Conservation (phyloP, 305 asterid species). For the Andrographis paniculata region DNA sequence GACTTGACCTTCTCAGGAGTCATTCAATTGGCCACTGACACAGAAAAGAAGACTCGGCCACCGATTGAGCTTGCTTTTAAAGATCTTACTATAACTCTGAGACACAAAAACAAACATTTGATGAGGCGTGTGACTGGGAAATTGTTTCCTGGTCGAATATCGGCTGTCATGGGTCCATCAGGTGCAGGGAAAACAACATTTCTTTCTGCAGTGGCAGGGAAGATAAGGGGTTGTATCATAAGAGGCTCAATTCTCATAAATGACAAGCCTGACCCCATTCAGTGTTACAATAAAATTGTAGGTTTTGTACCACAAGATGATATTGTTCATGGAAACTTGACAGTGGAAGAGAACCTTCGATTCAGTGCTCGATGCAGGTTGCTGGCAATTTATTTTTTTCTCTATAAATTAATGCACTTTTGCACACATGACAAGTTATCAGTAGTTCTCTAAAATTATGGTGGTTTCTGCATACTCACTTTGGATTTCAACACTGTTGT, state of each 20-base stretch:
- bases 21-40: conserved; percentile 78
- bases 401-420: not conserved
- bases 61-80: conserved; percentile 83
- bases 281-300: conserved; percentile 73
- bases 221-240: conserved; percentile 62
- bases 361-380: conserved; percentile 99
- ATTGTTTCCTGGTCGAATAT: conserved; percentile 73
- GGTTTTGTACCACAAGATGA: conserved; percentile 99
- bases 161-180: conserved; percentile 99
- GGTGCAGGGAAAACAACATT: conserved; percentile 99
- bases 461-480: conserved; percentile 23
- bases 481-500: conserved; percentile 32
- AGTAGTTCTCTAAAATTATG: conserved; percentile 17
- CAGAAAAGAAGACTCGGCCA: conserved; percentile 70
- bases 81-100: conserved; percentile 82
- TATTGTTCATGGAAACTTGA: conserved; percentile 92
- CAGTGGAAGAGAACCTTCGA: conserved; percentile 94
- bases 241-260: conserved; percentile 81
- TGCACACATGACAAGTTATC: conserved; percentile 5
- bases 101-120: conserved; percentile 69
- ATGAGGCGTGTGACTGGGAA: conserved; percentile 93
- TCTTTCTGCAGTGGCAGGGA: conserved; percentile 92
- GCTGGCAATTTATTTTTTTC: conserved; percentile 5
- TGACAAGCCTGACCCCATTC: conserved; percentile 77
- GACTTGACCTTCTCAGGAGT: conserved; percentile 91